Conservation (phyloP, 768 basidiomycete species). For the Sarcodon aspratus region DNA sequence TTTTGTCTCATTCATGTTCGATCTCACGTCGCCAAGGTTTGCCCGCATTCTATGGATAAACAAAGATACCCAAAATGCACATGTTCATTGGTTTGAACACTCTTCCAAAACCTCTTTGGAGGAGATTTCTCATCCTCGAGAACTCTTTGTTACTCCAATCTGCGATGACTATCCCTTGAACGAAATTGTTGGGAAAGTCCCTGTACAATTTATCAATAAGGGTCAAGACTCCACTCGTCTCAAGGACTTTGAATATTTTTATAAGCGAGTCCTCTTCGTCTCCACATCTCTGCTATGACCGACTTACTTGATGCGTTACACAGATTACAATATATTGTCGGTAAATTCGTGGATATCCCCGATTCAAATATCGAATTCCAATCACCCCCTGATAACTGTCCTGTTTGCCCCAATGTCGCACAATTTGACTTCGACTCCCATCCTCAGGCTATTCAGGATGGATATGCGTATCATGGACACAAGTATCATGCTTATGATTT, state of each 20-base stretch:
- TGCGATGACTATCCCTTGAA: slow-evolving; percentile 33
- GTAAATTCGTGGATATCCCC: not conserved
- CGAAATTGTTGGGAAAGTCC: slow-evolving; percentile 36
- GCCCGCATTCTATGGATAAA: slow-evolving; percentile 48
- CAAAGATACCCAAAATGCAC: slow-evolving; percentile 30
- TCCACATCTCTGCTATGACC: not conserved
- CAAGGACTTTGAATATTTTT: slow-evolving; percentile 34
- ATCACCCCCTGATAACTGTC: slow-evolving; percentile 41
- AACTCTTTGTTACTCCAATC: slow-evolving; percentile 48
- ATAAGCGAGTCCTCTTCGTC: slow-evolving; percentile 28
- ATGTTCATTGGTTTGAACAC: slow-evolving; percentile 72
- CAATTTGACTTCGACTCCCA: slow-evolving; percentile 20
- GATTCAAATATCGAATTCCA: not conserved
- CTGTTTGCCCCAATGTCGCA: slow-evolving; percentile 27
- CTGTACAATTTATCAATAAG: not conserved
- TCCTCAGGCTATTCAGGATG: slow-evolving; percentile 22
- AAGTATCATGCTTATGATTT: slow-evolving; percentile 55
- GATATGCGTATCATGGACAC: slow-evolving; percentile 32
- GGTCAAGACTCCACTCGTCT: no score
- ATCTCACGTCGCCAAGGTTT: slow-evolving; percentile 41
- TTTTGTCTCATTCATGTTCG: not conserved
- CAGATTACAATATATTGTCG: not conserved
- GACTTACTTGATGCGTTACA: not conserved
- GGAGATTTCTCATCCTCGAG: slow-evolving; percentile 50
- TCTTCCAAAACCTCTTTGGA: slow-evolving; percentile 47